Conservation (phyloP, 371 early-diverging fungal species). For the Mucor mucedo region DNA sequence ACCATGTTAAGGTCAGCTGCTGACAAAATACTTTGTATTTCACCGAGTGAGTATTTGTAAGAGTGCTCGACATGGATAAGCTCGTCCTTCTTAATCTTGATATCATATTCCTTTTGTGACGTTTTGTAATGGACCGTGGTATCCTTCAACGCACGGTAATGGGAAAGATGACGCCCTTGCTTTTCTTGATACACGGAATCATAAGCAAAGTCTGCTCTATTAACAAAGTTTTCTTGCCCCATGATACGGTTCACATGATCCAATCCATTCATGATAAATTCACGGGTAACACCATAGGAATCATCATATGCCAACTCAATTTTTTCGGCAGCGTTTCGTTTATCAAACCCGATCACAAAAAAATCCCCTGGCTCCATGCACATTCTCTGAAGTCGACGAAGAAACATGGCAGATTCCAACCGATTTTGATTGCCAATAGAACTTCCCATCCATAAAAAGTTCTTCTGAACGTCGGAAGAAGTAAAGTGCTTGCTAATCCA, state of each 20-base stretch:
- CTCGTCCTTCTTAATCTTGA: conserved; percentile 69
- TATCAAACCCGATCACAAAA: conserved; percentile 84
- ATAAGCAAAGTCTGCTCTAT: conserved; percentile 69
- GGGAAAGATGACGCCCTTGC: conserved; percentile 83
- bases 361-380: conserved; percentile 73
- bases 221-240: conserved; percentile 56
- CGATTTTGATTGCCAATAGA: conserved; percentile 84
- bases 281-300: conserved; percentile 72
- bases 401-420: conserved; percentile 59
- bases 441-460: conserved; percentile 88
- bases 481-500: conserved; percentile 56
- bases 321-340: conserved; percentile 69
- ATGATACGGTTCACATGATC: conserved; percentile 77
- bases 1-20: conserved; percentile 58
- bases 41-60: conserved; percentile 77
- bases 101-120: conserved; percentile 27
- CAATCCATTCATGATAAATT: conserved; percentile 87
- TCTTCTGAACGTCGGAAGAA: conserved; percentile 57
- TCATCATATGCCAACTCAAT: conserved; percentile 90
- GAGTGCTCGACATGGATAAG: conserved; percentile 89
- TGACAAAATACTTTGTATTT: conserved; percentile 63
- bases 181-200: conserved; percentile 73
- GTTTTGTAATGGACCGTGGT: conserved; percentile 52
- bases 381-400: conserved; percentile 40
- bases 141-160: conserved; percentile 64